Base-by-base conservation (phyloP, 768 basidiomycete genomes). In the Phanerochaete carnosa region DNA sequence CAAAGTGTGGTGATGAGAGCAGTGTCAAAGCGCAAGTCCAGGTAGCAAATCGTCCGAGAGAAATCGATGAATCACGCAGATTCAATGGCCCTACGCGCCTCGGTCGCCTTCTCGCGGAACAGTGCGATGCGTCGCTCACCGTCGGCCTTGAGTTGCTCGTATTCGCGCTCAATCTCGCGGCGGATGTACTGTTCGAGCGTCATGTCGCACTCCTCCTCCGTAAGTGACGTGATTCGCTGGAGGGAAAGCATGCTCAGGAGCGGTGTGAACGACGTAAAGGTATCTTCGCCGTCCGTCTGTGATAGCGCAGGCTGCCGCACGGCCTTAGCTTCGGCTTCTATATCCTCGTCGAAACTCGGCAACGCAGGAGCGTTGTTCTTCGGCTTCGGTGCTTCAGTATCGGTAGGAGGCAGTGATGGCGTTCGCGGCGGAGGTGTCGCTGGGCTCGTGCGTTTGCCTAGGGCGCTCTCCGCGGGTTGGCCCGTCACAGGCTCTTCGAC, bases 111-210 rank as follows among this genome's bases (percentile, higher is more conserved):
- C 59, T 73, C 70, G 65, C 77, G 75, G 70, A 87, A 86, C 61
- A 69, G 62, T 19, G 69, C 72, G 53, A 88, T 83, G 69, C 79
- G 75, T 62, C 72, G 73, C 65, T 79, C 79, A 3, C 81, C 86
- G 61, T 87, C 83, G 49, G 66, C 66, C 72, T 77, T 71, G 67
- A 88, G 78, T 59, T 79, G 83, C 64, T 87, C 84, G 64, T 83
- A 85, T 72, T 92, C 81, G 49, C 83, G 72, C 63, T 79, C 80
- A 70, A 92, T 89, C 74, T 94, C 91, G 64, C 84, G 82, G 57
- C 87, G 79, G 60, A 94, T 86, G 84, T 90, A 90, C 67, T 94
- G 84, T 67, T 94, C 92, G 51, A 95, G 80, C 0, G 91, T 89
- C 89, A 94, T 88, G 22, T 79, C 74, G 61, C 87, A 77, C 69